Base-by-base conservation (phyloP, 1,139 yeast species). In the Kodamaea ohmeri region DNA sequence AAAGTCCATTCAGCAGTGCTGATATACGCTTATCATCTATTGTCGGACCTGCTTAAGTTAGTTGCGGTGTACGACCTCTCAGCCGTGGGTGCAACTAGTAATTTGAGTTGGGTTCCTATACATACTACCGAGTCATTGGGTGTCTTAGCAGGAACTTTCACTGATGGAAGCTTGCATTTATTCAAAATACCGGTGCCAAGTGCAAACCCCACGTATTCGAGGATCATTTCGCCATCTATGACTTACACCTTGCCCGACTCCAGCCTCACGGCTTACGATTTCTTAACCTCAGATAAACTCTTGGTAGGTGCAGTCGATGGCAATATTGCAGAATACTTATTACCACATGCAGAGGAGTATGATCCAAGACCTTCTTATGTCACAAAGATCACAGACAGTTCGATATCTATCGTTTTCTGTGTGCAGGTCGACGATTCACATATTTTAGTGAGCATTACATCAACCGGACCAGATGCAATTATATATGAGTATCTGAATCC, bases 241-340 rank as follows among this genome's bases (percentile, higher is more conserved):
- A 50, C 58, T 8, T 66, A 56, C 56, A 15, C 43, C 7, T 16
- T 6, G 25, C 40, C 13, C 13, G 12, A 20, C 26, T 6, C 40
- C 17, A 46, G 41, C 17, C 43, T 50, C 17, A 67, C 80, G 1
- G 61, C 79, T 13, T 75, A 71, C 47, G 84, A 79, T 48, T 80
- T 80, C 65, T 46, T 79, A 8, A 73, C 78, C 4, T 52, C 67
- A 4, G 63, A 69, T 2, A 64, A 61, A 6, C 51, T 88, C 1
- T 53, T 83, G 1, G 78, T 80, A 22, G 96, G 95, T 0, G 71
- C 81, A 6, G 60, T 70, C 1, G 76, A 78, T 40, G 97, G 97
- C 0, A 67, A 66, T 25, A 59, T 88, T 6, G 82, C 81, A 0
- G 94, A 85, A 51, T 82, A 75, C 49, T 66, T 73, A 20, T 53